Evolutionary conservation across 2,329 filamentous ascomycete species (phyloP).

Genomic region (Sporothrix brunneoviolacea): DNA sequence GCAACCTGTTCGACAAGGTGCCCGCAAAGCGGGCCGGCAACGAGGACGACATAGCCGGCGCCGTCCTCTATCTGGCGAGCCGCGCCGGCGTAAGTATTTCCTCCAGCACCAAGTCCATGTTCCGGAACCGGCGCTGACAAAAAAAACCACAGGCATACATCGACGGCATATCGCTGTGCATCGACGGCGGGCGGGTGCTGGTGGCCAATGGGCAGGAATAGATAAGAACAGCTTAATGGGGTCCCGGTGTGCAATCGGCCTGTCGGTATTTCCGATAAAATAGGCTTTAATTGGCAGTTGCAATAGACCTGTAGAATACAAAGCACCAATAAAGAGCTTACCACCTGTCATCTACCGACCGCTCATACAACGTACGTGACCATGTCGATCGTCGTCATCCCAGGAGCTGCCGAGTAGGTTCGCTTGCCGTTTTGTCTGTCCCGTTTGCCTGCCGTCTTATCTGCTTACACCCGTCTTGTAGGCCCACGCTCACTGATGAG

Average conservation of each 20-base stretch:
- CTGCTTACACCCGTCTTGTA: neutral
- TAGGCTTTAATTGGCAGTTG: no score
- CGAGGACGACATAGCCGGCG: constrained; percentile 52
- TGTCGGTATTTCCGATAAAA: no score
- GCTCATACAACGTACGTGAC: no score
- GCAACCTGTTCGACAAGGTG: constrained; percentile 51
- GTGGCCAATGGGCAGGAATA: constrained; percentile 17
- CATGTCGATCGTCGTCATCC: constrained; percentile 15
- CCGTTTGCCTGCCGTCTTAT: no score
- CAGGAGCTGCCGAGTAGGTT: constrained; percentile 6
- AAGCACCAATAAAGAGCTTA: no score
- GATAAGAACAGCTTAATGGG: no score
- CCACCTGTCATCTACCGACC: no score
- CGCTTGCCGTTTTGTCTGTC: neutral
- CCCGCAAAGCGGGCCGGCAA: constrained; percentile 42
- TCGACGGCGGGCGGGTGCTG: constrained; percentile 16
- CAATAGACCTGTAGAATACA: no score
- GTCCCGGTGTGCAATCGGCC: no score
- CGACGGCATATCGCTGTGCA: constrained; percentile 15
- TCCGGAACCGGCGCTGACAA: no score
- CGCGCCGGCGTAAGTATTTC: constrained; percentile 15
- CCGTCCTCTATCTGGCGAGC: constrained; percentile 44
- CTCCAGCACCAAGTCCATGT: no score
- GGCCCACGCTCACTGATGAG: neutral
- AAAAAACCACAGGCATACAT: constrained; percentile 17